A percentile compares a stretch with the other conserved stretches of the same genome.
Conservation (phyloP, 441 rosid genomes). For the Arabidopsis lyrata region DNA sequence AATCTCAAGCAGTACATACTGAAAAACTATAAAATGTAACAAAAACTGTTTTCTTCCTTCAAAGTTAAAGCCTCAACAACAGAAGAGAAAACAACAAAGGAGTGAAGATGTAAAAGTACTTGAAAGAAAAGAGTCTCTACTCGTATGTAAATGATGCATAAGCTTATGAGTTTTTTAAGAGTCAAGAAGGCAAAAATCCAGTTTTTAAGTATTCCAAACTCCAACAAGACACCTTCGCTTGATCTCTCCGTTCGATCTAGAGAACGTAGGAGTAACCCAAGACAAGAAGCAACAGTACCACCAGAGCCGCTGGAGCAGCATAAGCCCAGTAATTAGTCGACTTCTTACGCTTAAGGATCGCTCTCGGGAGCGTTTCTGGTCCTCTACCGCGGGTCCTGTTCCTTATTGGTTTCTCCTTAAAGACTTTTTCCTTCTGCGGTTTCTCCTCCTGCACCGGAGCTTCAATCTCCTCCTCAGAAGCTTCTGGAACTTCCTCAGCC, state of each 20-base stretch:
- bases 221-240: slow-evolving; percentile 41
- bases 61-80: slow-evolving; percentile 37
- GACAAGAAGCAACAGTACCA: slow-evolving; percentile 54
- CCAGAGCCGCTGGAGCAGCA: slow-evolving; percentile 70
- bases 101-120: slow-evolving; percentile 38
- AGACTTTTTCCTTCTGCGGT: slow-evolving; percentile 53
- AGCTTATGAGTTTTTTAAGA: slow-evolving; percentile 19
- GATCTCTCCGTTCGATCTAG: slow-evolving; percentile 37
- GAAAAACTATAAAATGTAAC: slow-evolving; percentile 26
- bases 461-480: slow-evolving; percentile 56
- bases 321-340: slow-evolving; percentile 68
- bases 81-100: slow-evolving; percentile 36
- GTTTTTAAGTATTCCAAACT: slow-evolving; percentile 36
- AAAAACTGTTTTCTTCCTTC: slow-evolving; percentile 32
- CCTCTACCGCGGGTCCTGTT: slow-evolving; percentile 52
- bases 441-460: slow-evolving; percentile 50
- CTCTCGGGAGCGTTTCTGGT: slow-evolving; percentile 71
- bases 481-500: slow-evolving; percentile 44
- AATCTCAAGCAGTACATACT: neutral
- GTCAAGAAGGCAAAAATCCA: slow-evolving; percentile 35
- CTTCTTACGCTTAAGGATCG: slow-evolving; percentile 79
- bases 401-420: slow-evolving; percentile 61
- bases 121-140: slow-evolving; percentile 36
- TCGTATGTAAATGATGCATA: slow-evolving; percentile 40
- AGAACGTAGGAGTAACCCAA: slow-evolving; percentile 59